These are phyloP conservation scores for Trichocladium uniseriatum DNA, from an alignment of 495 filamentous ascomycete species.

Conservation along the genomic window DNA sequence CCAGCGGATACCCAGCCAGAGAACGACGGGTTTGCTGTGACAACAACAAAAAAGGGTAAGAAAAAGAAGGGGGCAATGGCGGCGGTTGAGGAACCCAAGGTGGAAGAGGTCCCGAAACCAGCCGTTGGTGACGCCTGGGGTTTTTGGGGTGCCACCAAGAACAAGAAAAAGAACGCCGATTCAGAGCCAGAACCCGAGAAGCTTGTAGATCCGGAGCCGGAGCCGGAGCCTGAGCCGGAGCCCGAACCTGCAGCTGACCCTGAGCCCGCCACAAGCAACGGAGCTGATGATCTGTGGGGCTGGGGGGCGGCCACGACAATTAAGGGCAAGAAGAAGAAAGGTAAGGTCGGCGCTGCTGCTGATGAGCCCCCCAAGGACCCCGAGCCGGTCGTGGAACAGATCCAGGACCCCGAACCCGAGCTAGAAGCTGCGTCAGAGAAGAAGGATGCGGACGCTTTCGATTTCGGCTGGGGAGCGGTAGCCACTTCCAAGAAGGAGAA, in stretches of 20 bases:
- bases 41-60: constrained; percentile 18
- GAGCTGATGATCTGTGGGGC: no score
- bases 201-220: constrained; percentile 4
- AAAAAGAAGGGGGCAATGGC: constrained; percentile 2
- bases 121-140: constrained; percentile 3
- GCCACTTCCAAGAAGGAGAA: no score
- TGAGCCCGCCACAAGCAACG: no score
- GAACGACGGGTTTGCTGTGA: constrained; percentile 26
- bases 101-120: constrained; percentile 8
- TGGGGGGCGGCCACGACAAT: neutral
- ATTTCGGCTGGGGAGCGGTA: no score
- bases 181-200: constrained; percentile 3
- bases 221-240: neutral
- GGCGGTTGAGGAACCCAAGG: constrained; percentile 8
- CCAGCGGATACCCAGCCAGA: constrained; percentile 21
- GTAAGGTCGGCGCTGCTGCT: constrained; percentile 12
- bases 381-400: no score
- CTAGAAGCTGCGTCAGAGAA: no score
- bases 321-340: constrained; percentile 15
- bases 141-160: constrained; percentile 17
- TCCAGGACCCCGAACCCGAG: constrained; percentile 7
- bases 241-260: constrained; percentile 12
- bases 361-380: constrained; percentile 5
- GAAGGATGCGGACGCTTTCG: no score
- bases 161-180: constrained; percentile 21